phyloP scores from a whole-genome alignment of 441 rosid species.

The Monsonia emarginata region DNA sequence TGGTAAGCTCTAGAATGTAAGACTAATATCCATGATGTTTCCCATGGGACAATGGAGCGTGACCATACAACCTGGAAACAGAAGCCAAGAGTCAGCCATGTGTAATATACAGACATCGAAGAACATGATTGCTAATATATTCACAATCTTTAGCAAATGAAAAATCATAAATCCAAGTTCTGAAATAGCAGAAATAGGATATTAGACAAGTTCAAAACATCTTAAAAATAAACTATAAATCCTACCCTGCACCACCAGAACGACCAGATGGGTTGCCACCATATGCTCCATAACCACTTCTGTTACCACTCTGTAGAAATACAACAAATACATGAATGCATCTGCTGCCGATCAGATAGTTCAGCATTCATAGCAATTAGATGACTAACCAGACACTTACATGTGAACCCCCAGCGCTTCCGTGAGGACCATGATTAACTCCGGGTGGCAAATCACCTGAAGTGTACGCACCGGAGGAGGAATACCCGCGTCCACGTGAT shows the following conservation, averaged over 20 bases:
- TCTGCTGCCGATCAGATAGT: too few species aligned
- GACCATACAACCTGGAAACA: slow-evolving; percentile 19
- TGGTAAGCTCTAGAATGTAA: slow-evolving; percentile 7
- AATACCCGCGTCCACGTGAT: slow-evolving; percentile 57
- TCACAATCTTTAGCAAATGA: neutral
- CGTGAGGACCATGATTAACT: slow-evolving; percentile 63
- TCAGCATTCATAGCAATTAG: neutral
- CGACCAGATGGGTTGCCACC: slow-evolving; percentile 83
- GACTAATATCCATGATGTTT: slow-evolving; percentile 22
- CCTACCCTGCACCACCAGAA: slow-evolving; percentile 67
- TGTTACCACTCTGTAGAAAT: slow-evolving; percentile 38
- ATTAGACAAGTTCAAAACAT: neutral
- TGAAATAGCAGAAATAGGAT: neutral
- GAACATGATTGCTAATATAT: neutral
- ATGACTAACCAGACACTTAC: slow-evolving; percentile 24
- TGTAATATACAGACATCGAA: slow-evolving; percentile 11
- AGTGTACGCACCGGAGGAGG: slow-evolving; percentile 55
- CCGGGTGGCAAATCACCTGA: slow-evolving; percentile 47
- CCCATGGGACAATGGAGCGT: slow-evolving; percentile 16
- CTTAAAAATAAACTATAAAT: neutral
- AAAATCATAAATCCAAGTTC: slow-evolving; percentile 5
- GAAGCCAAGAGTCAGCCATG: slow-evolving; percentile 12
- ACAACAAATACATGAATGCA: neutral
- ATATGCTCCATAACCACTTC: slow-evolving; percentile 73
- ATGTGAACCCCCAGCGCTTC: slow-evolving; percentile 61